Percentiles rank a stretch among this genome's conserved stretches.
These are phyloP conservation scores for Planoprotostelium fungivorum DNA, from an alignment of 78 protist genomes.

Conservation along the genomic window DNA sequence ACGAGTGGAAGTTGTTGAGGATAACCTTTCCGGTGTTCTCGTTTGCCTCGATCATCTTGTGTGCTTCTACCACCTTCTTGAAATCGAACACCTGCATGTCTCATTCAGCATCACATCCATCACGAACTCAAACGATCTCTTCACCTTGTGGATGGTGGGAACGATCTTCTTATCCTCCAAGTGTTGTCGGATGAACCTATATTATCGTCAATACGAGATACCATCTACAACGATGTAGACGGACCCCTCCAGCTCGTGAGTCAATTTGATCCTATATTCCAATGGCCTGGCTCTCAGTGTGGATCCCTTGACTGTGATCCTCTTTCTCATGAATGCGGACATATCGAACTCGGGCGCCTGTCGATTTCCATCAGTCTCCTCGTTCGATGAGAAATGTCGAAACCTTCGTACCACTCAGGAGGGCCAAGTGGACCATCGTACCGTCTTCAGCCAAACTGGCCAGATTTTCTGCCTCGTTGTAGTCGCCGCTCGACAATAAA, in stretches of 20 bases:
- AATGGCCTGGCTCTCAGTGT: conserved; percentile 46
- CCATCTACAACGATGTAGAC: neutral
- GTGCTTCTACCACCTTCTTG: conserved; percentile 43
- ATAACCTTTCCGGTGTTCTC: conserved; percentile 45
- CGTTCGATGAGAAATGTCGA: neutral
- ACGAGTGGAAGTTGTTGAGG: conserved; percentile 5
- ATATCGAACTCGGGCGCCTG: conserved; percentile 7
- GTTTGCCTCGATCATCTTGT: conserved; percentile 32
- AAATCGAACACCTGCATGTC: conserved; percentile 2
- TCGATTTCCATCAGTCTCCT: neutral
- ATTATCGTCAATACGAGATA: neutral
- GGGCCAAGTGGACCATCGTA: conserved; percentile 22
- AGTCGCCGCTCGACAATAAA: neutral
- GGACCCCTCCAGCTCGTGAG: neutral
- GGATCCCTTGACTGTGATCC: conserved; percentile 47
- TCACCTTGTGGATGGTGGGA: conserved; percentile 31
- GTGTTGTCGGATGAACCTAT: neutral
- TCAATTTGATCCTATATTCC: conserved; percentile 28
- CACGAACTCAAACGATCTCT: neutral
- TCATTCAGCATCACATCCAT: neutral
- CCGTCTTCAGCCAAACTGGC: conserved; percentile 47
- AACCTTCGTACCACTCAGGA: neutral
- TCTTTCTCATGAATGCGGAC: conserved; percentile 17
- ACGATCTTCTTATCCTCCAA: conserved; percentile 32
- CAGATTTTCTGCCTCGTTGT: conserved; percentile 19